These are phyloP conservation scores for Grosmannia clavigera DNA, from an alignment of 2,329 filamentous ascomycete species.

Conservation along the genomic window DNA sequence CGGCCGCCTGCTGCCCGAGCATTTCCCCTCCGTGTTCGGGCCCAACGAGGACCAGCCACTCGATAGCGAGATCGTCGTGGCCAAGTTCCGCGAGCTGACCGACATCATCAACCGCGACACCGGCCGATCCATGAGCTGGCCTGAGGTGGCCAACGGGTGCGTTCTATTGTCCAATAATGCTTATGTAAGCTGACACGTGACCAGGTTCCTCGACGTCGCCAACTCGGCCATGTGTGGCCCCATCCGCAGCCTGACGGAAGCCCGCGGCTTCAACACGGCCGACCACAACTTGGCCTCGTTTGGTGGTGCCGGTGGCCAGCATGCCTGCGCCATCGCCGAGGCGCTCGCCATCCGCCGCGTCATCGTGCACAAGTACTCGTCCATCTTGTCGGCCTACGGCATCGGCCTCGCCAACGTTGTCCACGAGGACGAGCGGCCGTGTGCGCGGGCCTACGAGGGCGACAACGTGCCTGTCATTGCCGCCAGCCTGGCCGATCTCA, in stretches of 20 bases:
- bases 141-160: not conserved
- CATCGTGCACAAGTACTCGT: slow-evolving; percentile 56
- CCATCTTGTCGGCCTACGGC: slow-evolving; percentile 35
- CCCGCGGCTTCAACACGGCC: slow-evolving; percentile 57
- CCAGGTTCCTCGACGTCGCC: slow-evolving; percentile 52
- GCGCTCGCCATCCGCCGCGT: slow-evolving; percentile 57
- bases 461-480: slow-evolving; percentile 51
- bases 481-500: not conserved
- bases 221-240: slow-evolving; percentile 61
- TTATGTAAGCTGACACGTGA: not conserved
- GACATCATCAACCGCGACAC: not conserved
- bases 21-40: slow-evolving; percentile 57
- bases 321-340: slow-evolving; percentile 56
- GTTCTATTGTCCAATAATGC: not conserved
- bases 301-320: slow-evolving; percentile 59
- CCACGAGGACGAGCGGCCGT: slow-evolving; percentile 25
- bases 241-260: slow-evolving; percentile 59
- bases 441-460: slow-evolving; percentile 52
- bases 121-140: not conserved
- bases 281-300: slow-evolving; percentile 60
- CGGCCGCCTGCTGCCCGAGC: slow-evolving; percentile 41
- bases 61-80: slow-evolving; percentile 13
- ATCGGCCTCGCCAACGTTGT: slow-evolving; percentile 25
- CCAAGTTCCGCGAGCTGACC: not conserved
- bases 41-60: slow-evolving; percentile 45